Conservation (phyloP, 495 filamentous ascomycete species). For the Lasiosphaeria hispida region DNA sequence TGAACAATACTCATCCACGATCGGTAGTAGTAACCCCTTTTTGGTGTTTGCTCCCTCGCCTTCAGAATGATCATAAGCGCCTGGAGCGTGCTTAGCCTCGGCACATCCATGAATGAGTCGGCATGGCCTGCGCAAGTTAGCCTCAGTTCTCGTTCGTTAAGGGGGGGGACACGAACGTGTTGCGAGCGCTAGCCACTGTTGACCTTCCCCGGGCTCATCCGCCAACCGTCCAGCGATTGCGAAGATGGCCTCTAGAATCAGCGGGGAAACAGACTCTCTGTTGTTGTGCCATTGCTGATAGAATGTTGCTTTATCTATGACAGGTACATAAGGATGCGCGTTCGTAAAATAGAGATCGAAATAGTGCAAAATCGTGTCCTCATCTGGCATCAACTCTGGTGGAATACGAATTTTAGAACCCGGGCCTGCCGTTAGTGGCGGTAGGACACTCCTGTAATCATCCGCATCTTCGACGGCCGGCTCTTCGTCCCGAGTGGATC, state of each 20-base stretch:
- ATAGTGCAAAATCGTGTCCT: constrained; percentile 77
- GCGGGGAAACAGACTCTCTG: constrained; percentile 80
- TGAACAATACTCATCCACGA: constrained; percentile 98
- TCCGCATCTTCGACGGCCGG: constrained; percentile 75
- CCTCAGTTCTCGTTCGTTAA: background rate
- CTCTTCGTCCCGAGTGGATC: constrained; percentile 58
- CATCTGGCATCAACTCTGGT: constrained; percentile 88
- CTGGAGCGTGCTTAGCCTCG: constrained; percentile 90
- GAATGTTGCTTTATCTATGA: constrained; percentile 78
- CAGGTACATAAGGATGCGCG: constrained; percentile 95
- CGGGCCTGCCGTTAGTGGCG: constrained; percentile 62
- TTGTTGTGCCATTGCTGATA: constrained; percentile 92
- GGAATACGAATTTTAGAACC: constrained; percentile 84
- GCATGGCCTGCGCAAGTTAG: constrained; percentile 68
- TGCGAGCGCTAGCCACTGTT: constrained; percentile 92
- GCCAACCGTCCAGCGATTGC: constrained; percentile 83
- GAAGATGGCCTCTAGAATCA: constrained; percentile 93
- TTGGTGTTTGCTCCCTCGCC: constrained; percentile 85
- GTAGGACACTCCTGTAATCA: constrained; percentile 60
- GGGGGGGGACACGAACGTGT: constrained; percentile 60
- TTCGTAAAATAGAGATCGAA: constrained; percentile 92
- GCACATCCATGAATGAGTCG: constrained; percentile 94
- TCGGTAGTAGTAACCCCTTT: constrained; percentile 92
- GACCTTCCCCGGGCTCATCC: constrained; percentile 77
- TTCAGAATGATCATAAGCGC: constrained; percentile 86